Conservation (phyloP, 164 flowering plant species). For the Liquidambar formosana region DNA sequence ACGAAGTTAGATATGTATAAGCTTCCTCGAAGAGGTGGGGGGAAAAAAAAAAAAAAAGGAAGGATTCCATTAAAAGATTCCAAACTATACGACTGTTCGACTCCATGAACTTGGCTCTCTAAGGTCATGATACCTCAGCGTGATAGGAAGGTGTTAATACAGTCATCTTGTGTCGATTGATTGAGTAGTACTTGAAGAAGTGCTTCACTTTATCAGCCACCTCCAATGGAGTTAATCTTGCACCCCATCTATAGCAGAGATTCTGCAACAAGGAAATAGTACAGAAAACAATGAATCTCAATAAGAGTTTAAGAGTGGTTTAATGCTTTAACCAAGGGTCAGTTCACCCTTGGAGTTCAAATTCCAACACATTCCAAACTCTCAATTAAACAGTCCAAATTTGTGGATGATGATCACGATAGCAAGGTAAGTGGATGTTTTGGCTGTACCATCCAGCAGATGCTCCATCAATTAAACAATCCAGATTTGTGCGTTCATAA, state of each 20-base stretch:
- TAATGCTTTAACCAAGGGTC: neutral
- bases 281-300: neutral
- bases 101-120: neutral
- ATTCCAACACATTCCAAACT: no score
- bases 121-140: slow-evolving; percentile 66
- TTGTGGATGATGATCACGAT: neutral
- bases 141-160: slow-evolving; percentile 93
- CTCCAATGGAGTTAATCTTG: slow-evolving; percentile 61
- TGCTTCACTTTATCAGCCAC: slow-evolving; percentile 89
- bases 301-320: neutral
- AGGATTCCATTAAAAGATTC: no score
- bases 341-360: neutral
- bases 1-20: slow-evolving; percentile 10
- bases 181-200: slow-evolving; percentile 95
- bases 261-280: slow-evolving; percentile 45
- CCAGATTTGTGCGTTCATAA: neutral
- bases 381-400: no score
- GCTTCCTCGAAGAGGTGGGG: neutral
- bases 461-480: neutral
- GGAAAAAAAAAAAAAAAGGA: neutral
- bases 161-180: slow-evolving; percentile 97
- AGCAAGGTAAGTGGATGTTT: neutral
- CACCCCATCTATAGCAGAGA: slow-evolving; percentile 86
- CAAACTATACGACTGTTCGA: no score
- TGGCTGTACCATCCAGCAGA: neutral